Evolutionary conservation across 345 rosid species (phyloP), one percentile per base, ranked within the genome.

Genomic region (Linum tenue): DNA sequence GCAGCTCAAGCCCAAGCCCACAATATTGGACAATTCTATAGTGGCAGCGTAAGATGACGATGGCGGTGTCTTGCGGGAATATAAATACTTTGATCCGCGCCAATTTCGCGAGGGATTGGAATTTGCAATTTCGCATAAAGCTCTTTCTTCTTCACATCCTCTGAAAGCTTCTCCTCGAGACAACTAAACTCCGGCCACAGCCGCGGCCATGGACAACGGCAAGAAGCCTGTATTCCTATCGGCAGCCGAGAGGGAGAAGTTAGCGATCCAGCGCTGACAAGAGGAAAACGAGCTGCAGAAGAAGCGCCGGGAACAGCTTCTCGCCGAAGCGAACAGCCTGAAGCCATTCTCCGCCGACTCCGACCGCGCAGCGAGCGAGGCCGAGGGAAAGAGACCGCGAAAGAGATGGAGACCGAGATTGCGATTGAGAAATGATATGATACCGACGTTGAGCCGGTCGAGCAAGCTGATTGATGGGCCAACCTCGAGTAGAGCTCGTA

Each of bases 181-280:
- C n/a, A n/a, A n/a, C n/a, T 48, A 3, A 48, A 48, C 53, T 48
- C 53, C 14, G 15, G 50, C 3, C 53, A 48, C 53, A 37, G 60
- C 60, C 36, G 60, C 60, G 53, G 36, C 60, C 37, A 57, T 37
- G 37, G 60, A 22, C 35, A 22, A 8, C 37, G 38, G 40, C 8
- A 56, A 16, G 10, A 74, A 74, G 40, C 77, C 77, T 0, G 57
- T 69, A 39, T 74, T 74, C 70, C 63, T 74, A 31, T 65, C 77
- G 58, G 69, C 69, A 69, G 73, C 64, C 31, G 67, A 74, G 55
- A 70, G 77, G n/a, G 73, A 75, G 37, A 64, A 70, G 2, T 70
- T 94, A 11, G 97, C 97, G 66, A 90, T 90, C 41, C 76, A 90
- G 51, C 92, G 95, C 80, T 96, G 97, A 64, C 89, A 86, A 63